phyloP scores from a whole-genome alignment of 2,329 filamentous ascomycete genomes.

The Penicillium aurantiogriseum region DNA sequence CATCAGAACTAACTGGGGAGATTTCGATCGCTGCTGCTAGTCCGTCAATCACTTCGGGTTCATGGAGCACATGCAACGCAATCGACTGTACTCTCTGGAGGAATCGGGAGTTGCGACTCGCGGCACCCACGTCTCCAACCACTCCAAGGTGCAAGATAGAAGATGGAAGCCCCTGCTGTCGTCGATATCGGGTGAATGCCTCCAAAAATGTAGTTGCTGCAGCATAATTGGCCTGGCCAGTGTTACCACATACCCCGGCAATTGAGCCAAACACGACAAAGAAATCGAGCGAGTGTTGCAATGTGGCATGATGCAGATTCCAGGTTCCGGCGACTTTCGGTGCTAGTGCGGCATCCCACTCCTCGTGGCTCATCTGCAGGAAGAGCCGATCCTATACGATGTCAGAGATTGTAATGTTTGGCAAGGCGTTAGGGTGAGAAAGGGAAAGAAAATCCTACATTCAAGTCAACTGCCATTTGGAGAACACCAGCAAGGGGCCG shows the following conservation, averaged over 20 bases:
- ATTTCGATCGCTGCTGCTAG: constrained; percentile 1
- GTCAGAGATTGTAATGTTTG: not conserved
- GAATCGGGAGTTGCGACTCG: constrained; percentile 16
- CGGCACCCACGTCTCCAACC: constrained; percentile 29
- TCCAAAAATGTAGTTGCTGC: constrained; percentile 37
- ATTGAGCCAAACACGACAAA: constrained; percentile 38
- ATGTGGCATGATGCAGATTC: constrained; percentile 28
- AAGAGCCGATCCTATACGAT: constrained; percentile 15
- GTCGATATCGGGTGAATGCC: constrained; percentile 28
- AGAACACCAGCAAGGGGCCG: constrained; percentile 4
- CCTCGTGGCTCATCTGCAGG: constrained; percentile 37
- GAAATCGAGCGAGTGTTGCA: constrained; percentile 15
- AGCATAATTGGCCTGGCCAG: constrained; percentile 44
- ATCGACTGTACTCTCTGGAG: constrained; percentile 11
- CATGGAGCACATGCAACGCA: not conserved
- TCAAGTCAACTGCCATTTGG: constrained; percentile 11
- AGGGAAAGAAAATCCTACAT: not conserved
- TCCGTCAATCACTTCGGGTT: constrained; percentile 1
- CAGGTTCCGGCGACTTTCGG: constrained; percentile 37
- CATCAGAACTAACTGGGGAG: not conserved
- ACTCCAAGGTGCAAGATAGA: constrained; percentile 27
- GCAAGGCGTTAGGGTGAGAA: not conserved
- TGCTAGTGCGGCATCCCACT: constrained; percentile 30
- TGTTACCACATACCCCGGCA: constrained; percentile 33
- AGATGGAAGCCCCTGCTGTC: constrained; percentile 19